phyloP scores from a whole-genome alignment of 2,329 filamentous ascomycete species.

The Colletotrichum navitas region DNA sequence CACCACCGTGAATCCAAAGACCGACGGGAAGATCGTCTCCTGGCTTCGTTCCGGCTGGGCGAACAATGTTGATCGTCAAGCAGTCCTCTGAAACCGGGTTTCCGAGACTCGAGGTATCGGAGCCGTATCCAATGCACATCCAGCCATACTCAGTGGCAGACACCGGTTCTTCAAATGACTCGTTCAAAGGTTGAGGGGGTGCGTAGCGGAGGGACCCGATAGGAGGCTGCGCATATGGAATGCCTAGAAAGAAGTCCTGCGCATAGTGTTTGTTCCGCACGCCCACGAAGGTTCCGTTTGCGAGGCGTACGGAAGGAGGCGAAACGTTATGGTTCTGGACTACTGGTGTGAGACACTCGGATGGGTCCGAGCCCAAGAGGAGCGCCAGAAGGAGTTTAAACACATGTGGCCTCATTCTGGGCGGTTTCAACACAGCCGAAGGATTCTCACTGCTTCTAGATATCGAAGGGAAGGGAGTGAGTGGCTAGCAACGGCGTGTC shows the following conservation, averaged over 20 bases:
- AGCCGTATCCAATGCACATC: constrained; percentile 65
- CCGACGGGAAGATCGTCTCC: constrained; percentile 65
- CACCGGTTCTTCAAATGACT: constrained; percentile 58
- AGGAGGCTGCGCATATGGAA: constrained; percentile 74
- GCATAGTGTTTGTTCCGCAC: constrained; percentile 54
- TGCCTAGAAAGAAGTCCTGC: constrained; percentile 71
- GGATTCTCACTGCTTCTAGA: constrained; percentile 13
- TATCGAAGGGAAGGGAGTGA: not conserved
- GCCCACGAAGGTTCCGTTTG: constrained; percentile 55
- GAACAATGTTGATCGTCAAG: constrained; percentile 61
- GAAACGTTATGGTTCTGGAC: constrained; percentile 18
- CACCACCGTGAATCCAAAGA: constrained; percentile 71
- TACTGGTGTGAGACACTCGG: constrained; percentile 19
- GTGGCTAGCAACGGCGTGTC: constrained; percentile 26
- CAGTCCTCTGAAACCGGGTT: constrained; percentile 66
- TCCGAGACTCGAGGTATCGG: constrained; percentile 47
- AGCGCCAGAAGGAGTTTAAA: constrained; percentile 37
- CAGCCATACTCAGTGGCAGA: constrained; percentile 60
- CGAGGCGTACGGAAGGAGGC: constrained; percentile 32
- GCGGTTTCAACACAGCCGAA: constrained; percentile 28
- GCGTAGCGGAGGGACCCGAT: constrained; percentile 69
- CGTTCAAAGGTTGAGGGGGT: constrained; percentile 65
- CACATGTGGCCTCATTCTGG: constrained; percentile 26
- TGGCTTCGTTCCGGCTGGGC: constrained; percentile 58
- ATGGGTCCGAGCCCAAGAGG: constrained; percentile 22